These are phyloP conservation scores for Endotrypanum monterogeii DNA, from an alignment of 208 protist genomes.

Conservation along the genomic window DNA sequence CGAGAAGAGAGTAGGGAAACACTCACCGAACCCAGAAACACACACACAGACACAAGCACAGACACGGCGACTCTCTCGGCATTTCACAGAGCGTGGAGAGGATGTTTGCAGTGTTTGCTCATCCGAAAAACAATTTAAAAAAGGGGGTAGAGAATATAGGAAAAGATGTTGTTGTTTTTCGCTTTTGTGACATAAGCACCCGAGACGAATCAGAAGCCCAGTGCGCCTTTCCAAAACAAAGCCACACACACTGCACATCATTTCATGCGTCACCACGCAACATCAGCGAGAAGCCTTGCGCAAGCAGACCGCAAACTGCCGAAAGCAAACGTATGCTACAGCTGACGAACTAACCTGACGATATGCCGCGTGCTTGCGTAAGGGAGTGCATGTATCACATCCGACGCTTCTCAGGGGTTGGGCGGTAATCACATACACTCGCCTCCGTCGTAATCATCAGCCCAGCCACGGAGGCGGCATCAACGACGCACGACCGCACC, in stretches of 20 bases:
- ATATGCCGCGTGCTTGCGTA: background rate
- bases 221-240: background rate
- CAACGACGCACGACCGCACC: conserved; percentile 97
- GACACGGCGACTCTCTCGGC: background rate
- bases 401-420: conserved; percentile 21
- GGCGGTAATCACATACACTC: conserved; percentile 93
- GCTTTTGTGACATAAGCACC: background rate
- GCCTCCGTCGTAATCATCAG: conserved; percentile 99
- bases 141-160: background rate
- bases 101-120: background rate
- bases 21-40: no score
- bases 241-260: background rate
- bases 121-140: background rate
- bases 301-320: background rate
- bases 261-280: background rate
- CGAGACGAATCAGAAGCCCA: background rate
- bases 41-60: background rate
- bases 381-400: conserved; percentile 5
- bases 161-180: background rate
- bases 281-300: background rate
- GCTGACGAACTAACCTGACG: background rate
- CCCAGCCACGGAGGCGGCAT: conserved; percentile 97
- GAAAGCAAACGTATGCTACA: background rate
- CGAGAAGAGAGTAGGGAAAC: no score
- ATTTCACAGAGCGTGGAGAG: background rate